A percentile compares a stretch with the other conserved stretches of the same genome.
These are phyloP conservation scores for Colletotrichum acutatum DNA, from an alignment of 2,329 filamentous ascomycete species.

Conservation along the genomic window DNA sequence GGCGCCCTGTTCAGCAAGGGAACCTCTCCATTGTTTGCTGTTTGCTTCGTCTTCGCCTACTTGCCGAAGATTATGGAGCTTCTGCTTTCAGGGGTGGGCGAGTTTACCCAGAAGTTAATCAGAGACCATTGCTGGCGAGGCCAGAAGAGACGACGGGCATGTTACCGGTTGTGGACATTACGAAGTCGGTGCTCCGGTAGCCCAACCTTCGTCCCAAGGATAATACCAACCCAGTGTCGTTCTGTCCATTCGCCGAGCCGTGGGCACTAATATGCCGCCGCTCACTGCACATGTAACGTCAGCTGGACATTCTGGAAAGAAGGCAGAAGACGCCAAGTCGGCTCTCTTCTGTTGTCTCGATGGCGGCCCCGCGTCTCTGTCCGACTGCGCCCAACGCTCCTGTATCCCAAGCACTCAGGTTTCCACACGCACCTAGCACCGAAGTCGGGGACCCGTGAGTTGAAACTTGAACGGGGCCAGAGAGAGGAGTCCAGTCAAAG, in stretches of 20 bases:
- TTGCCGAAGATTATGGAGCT: not conserved
- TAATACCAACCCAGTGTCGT: not conserved
- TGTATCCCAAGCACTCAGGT: not conserved
- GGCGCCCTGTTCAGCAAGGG: not conserved
- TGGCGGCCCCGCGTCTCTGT: constrained; percentile 1
- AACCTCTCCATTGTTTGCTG: not conserved
- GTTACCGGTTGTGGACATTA: not conserved
- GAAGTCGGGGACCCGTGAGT: not conserved
- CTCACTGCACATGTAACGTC: not conserved
- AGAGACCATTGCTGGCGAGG: not conserved
- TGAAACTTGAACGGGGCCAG: not conserved
- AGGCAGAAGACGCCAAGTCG: not conserved
- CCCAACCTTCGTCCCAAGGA: constrained; percentile 3
- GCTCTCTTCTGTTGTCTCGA: not conserved
- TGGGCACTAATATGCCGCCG: not conserved
- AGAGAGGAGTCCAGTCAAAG: not conserved
- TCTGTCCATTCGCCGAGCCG: not conserved
- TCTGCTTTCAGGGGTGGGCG: not conserved
- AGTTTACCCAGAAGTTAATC: not conserved
- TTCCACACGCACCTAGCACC: not conserved
- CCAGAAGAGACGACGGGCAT: not conserved
- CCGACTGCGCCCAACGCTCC: constrained; percentile 1
- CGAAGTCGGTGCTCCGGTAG: not conserved
- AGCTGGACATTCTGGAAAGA: constrained; percentile 6
- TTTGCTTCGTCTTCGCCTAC: not conserved